Conservation (phyloP, 1,284 basidiomycete genomes). For the Fomitopsis palustris region DNA sequence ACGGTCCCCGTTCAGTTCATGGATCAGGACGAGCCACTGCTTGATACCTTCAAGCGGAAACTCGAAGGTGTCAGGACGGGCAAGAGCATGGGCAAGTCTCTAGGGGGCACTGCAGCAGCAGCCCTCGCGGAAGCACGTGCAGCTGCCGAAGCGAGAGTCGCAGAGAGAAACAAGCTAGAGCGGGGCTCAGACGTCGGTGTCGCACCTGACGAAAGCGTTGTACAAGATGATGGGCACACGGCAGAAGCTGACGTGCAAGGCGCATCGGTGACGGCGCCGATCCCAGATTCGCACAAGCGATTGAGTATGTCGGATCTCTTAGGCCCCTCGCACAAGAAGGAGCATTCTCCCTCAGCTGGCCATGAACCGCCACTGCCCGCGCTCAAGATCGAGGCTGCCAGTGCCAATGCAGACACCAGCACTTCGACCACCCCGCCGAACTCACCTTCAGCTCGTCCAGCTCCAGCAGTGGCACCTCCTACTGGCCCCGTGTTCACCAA, state of each 20-base stretch:
- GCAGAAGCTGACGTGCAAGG: slow-evolving; percentile 3
- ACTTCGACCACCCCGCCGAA: slow-evolving; percentile 57
- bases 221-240: slow-evolving; percentile 3
- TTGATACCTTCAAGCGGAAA: slow-evolving; percentile 64
- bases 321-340: slow-evolving; percentile 8
- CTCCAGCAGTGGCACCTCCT: slow-evolving; percentile 31
- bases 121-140: slow-evolving; percentile 69
- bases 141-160: slow-evolving; percentile 67
- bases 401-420: slow-evolving; percentile 24
- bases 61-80: slow-evolving; percentile 61
- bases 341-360: neutral
- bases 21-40: slow-evolving; percentile 42
- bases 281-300: slow-evolving; percentile 31
- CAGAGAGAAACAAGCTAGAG: slow-evolving; percentile 52
- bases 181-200: slow-evolving; percentile 3
- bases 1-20: slow-evolving; percentile 11
- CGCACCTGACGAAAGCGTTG: neutral
- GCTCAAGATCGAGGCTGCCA: neutral
- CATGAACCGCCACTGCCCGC: neutral
- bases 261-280: neutral
- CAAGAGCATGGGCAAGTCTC: slow-evolving; percentile 62
- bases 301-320: slow-evolving; percentile 55
- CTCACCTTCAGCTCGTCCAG: slow-evolving; percentile 39
- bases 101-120: slow-evolving; percentile 54
- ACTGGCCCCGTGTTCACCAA: slow-evolving; percentile 54